Evolutionary conservation across 116 monocot genomes (phyloP).

Genomic region (Zostera marina): DNA sequence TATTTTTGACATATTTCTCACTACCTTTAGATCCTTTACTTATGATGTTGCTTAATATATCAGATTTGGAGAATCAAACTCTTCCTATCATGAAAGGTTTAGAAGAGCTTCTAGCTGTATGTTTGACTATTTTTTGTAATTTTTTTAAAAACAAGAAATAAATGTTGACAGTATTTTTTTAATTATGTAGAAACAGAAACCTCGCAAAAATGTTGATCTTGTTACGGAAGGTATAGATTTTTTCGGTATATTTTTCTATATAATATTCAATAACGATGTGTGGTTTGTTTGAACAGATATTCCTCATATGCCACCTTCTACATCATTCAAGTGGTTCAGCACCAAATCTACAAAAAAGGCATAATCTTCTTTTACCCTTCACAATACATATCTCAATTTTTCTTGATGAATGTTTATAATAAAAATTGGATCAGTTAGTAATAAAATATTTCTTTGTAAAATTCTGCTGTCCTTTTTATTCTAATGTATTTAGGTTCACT

Average conservation of each 20-base stretch:
- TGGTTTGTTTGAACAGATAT: constrained; percentile 15
- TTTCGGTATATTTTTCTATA: background rate
- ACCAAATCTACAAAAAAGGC: constrained; percentile 64
- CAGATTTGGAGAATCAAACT: constrained; percentile 29
- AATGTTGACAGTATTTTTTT: background rate
- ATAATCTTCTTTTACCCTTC: background rate
- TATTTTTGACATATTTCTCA: background rate
- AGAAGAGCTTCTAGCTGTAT: constrained; percentile 41
- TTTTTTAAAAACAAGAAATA: background rate
- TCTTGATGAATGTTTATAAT: too few relatives aligned
- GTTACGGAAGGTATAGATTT: constrained; percentile 29
- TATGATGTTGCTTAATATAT: background rate
- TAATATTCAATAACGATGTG: background rate
- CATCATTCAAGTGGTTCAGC: constrained; percentile 34
- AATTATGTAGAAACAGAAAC: constrained; percentile 21
- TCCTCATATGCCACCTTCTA: constrained; percentile 9
- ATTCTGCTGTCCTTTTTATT: too few relatives aligned
- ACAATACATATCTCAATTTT: background rate
- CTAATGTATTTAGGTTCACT: too few relatives aligned
- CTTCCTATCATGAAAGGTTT: constrained; percentile 56
- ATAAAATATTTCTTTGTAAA: too few relatives aligned
- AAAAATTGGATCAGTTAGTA: too few relatives aligned
- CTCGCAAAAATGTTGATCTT: constrained; percentile 22
- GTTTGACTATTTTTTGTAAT: constrained; percentile 1
- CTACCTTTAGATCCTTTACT: background rate